phyloP scores from a whole-genome alignment of 805 yeast species.

The Cyberlindnera lachancei region DNA sequence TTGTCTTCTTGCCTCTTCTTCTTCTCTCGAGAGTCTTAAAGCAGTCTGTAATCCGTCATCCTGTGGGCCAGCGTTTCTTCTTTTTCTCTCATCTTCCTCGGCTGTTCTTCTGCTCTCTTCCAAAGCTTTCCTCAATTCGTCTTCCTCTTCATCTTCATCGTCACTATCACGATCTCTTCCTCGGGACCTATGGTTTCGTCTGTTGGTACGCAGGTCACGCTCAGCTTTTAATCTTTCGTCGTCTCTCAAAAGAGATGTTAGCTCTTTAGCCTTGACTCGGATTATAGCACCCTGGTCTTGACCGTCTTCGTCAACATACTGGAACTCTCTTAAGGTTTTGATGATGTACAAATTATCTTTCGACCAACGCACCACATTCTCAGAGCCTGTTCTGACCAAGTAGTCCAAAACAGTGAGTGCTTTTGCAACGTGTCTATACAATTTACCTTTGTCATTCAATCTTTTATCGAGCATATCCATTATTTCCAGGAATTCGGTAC shows the following conservation, averaged over 20 bases:
- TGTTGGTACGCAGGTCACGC: conserved; percentile 36
- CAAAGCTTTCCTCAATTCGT: conserved; percentile 71
- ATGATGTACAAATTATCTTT: conserved; percentile 81
- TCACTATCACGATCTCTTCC: conserved; percentile 15
- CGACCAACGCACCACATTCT: conserved; percentile 86
- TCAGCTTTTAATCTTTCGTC: conserved; percentile 74
- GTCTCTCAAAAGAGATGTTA: conserved; percentile 72
- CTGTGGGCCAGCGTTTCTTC: conserved; percentile 33
- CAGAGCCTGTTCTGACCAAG: conserved; percentile 78
- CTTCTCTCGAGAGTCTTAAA: conserved; percentile 64
- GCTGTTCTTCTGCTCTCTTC: conserved; percentile 78
- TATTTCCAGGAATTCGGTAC: conserved; percentile 72
- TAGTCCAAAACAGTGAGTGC: conserved; percentile 85
- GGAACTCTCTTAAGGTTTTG: conserved; percentile 87
- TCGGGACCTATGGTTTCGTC: conserved; percentile 32
- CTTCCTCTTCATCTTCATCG: conserved; percentile 48
- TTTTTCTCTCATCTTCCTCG: conserved; percentile 66
- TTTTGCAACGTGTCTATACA: conserved; percentile 95
- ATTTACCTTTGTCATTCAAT: conserved; percentile 90
- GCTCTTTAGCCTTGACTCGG: conserved; percentile 84
- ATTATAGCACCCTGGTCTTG: conserved; percentile 83
- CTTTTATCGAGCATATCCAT: conserved; percentile 94
- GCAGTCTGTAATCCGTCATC: conserved; percentile 60
- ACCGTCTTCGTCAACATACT: conserved; percentile 68
- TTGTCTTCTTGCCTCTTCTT: conserved; percentile 58